phyloP scores from a whole-genome alignment of 495 filamentous ascomycete genomes.

The Terfezia boudieri region DNA sequence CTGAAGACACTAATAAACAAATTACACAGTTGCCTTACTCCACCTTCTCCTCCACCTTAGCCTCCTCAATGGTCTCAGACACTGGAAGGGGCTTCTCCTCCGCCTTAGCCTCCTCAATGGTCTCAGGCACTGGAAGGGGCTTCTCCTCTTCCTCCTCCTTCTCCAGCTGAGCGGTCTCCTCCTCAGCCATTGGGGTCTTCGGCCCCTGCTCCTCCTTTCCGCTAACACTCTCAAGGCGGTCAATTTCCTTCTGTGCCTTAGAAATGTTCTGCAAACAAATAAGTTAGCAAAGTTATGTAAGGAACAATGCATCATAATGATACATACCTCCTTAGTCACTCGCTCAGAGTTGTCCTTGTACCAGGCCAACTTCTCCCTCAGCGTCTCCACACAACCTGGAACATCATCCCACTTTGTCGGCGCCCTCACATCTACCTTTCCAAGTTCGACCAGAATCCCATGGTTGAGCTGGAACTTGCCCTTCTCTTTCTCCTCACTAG shows the following conservation, averaged over 20 bases:
- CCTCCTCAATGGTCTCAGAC: not conserved
- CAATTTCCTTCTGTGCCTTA: constrained; percentile 40
- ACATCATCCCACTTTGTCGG: constrained; percentile 71
- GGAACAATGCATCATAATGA: not conserved
- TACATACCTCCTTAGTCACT: constrained; percentile 74
- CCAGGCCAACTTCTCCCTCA: constrained; percentile 71
- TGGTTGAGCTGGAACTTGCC: constrained; percentile 70
- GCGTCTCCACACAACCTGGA: constrained; percentile 54
- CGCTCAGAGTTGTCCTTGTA: constrained; percentile 82
- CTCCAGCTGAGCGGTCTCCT: constrained; percentile 1
- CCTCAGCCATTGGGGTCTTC: not conserved
- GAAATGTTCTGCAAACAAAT: constrained; percentile 38
- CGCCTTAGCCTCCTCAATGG: not conserved
- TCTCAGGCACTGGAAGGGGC: not conserved
- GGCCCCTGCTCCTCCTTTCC: not conserved
- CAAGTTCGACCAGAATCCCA: constrained; percentile 73
- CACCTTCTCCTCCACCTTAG: not conserved
- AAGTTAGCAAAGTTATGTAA: constrained; percentile 1
- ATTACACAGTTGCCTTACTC: no score
- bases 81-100: not conserved
- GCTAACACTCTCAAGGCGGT: constrained; percentile 31
- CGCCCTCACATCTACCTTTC: constrained; percentile 59
- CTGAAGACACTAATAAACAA: no score
- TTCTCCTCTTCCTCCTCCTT: not conserved
- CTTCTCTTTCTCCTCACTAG: constrained; percentile 23